phyloP scores from a whole-genome alignment of 2,329 filamentous ascomycete genomes.

The Nannizzia gypsea region DNA sequence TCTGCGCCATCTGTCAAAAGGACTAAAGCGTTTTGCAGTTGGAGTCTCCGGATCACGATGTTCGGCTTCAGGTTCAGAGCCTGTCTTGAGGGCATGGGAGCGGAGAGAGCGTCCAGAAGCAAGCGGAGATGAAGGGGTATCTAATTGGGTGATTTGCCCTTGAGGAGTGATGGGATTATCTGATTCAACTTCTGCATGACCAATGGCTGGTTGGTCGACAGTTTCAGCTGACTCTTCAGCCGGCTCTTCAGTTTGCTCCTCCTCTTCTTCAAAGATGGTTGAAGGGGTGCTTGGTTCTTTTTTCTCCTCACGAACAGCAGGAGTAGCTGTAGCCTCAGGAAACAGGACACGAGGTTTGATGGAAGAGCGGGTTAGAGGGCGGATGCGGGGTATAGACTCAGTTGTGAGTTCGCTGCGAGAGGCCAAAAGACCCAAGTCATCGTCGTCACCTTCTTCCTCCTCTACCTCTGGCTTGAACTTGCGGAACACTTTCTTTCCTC shows the following conservation, averaged over 20 bases:
- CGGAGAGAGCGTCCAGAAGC: constrained; percentile 26
- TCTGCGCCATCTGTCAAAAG: constrained; percentile 32
- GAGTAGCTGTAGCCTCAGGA: constrained; percentile 31
- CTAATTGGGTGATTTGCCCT: constrained; percentile 13
- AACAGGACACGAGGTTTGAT: constrained; percentile 52
- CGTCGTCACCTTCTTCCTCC: constrained; percentile 31
- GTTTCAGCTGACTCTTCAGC: constrained; percentile 12
- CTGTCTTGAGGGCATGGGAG: constrained; percentile 21
- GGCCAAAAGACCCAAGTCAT: constrained; percentile 33
- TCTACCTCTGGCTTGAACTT: constrained; percentile 38
- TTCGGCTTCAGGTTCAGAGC: constrained; percentile 17
- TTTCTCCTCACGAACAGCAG: constrained; percentile 25
- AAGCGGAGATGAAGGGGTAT: constrained; percentile 24
- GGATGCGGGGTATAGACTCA: constrained; percentile 22
- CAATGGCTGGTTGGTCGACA: background rate
- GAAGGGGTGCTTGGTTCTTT: constrained; percentile 5
- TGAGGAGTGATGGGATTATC: constrained; percentile 18
- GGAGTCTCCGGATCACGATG: constrained; percentile 18
- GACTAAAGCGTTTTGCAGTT: constrained; percentile 25
- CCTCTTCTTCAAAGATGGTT: constrained; percentile 25
- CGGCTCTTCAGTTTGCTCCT: constrained; percentile 32
- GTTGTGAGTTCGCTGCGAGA: constrained; percentile 30
- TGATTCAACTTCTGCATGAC: constrained; percentile 9
- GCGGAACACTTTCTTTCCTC: constrained; percentile 50
- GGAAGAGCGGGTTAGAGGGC: constrained; percentile 45